These are phyloP conservation scores for Halophytophthora polymorphica DNA, from an alignment of 352 stramenopile genomes.

Conservation along the genomic window DNA sequence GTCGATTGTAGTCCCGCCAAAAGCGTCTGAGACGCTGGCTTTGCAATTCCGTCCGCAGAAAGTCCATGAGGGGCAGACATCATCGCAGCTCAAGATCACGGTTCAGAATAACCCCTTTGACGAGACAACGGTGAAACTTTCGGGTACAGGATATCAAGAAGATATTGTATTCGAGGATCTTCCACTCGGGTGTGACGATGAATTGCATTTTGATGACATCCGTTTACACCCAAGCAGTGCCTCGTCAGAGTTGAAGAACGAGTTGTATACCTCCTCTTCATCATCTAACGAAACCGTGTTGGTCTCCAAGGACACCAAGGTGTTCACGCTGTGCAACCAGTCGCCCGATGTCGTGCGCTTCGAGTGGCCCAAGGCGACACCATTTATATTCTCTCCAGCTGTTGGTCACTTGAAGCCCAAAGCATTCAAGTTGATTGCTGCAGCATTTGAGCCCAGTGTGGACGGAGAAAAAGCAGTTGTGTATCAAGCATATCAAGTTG, in stretches of 20 bases:
- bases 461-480: constrained; percentile 25
- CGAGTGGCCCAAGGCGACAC: constrained; percentile 46
- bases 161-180: constrained; percentile 89
- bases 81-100: constrained; percentile 66
- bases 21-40: constrained; percentile 49
- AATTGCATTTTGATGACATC: constrained; percentile 89
- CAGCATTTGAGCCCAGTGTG: constrained; percentile 52
- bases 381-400: constrained; percentile 72
- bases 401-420: constrained; percentile 68
- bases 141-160: constrained; percentile 75
- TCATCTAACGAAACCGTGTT: constrained; percentile 1
- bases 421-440: constrained; percentile 67
- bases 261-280: background rate
- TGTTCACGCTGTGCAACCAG: constrained; percentile 81
- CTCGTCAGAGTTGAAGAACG: constrained; percentile 1
- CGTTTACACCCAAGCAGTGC: constrained; percentile 26
- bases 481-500: constrained; percentile 34
- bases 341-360: constrained; percentile 63
- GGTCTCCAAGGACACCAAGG: constrained; percentile 39
- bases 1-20: constrained; percentile 71
- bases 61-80: constrained; percentile 55
- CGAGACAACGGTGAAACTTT: constrained; percentile 70
- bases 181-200: constrained; percentile 61
- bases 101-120: constrained; percentile 93
- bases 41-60: constrained; percentile 86